Evolutionary conservation across 257 asterid species (phyloP).

Genomic region (Solanum chmielewskii): DNA sequence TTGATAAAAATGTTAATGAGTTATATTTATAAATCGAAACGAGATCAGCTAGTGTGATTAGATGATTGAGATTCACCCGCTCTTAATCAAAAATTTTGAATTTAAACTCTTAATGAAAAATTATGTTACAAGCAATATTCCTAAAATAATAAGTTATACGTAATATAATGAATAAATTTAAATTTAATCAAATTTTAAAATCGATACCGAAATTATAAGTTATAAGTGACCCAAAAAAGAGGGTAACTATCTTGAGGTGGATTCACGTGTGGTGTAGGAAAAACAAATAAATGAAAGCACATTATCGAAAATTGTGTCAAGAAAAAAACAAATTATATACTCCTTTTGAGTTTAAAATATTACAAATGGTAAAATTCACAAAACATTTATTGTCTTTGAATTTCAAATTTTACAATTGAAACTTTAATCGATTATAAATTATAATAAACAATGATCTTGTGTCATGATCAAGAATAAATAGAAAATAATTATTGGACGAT

Average conservation of each 20-base stretch:
- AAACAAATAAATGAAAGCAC: not conserved
- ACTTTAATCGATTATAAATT: not conserved
- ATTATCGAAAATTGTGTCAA: not conserved
- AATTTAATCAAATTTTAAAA: too few relatives aligned
- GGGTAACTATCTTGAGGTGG: not conserved
- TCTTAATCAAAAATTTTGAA: too few relatives aligned
- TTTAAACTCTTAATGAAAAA: too few relatives aligned
- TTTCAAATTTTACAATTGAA: not conserved
- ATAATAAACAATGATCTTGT: too few relatives aligned
- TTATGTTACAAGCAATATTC: fast-evolving
- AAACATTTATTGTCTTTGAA: not conserved
- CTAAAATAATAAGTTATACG: not conserved
- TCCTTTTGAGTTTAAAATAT: too few relatives aligned
- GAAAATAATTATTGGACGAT: too few relatives aligned
- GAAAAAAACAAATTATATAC: not conserved
- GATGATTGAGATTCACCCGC: too few relatives aligned
- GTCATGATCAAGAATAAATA: too few relatives aligned
- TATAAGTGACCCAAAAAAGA: not conserved
- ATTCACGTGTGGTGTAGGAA: not conserved
- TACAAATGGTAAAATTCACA: not conserved
- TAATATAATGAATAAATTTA: too few relatives aligned
- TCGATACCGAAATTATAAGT: not conserved
- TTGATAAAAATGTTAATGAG: not conserved
- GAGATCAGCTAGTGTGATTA: not conserved
- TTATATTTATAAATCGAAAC: not conserved